Percentiles rank a stretch among this genome's conserved stretches.
Evolutionary conservation across 768 basidiomycete genomes (phyloP).

Genomic region (Psilocybe tampanensis): DNA sequence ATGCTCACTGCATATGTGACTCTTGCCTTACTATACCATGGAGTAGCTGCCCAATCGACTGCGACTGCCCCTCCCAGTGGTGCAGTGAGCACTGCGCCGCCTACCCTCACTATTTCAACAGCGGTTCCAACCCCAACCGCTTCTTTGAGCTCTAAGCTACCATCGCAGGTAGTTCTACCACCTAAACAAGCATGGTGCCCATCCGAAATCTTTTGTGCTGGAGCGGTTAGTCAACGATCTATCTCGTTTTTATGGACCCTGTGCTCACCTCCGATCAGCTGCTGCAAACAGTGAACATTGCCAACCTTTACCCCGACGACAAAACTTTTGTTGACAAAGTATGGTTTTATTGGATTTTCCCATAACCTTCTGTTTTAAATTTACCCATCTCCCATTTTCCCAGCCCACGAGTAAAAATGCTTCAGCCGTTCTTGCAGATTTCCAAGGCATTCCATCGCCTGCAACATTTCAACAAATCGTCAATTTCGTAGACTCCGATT

Average conservation of each 20-base stretch:
- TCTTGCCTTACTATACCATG: constrained; percentile 12
- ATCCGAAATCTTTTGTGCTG: constrained; percentile 79
- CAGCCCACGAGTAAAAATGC: constrained; percentile 74
- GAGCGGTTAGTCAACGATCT: constrained; percentile 50
- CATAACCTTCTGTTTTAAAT: not conserved
- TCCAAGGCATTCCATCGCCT: constrained; percentile 47
- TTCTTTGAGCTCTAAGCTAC: constrained; percentile 51
- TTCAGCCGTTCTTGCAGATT: constrained; percentile 71
- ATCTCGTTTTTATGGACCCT: constrained; percentile 9
- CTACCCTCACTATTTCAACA: constrained; percentile 54
- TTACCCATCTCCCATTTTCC: not conserved
- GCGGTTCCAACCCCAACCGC: constrained; percentile 66
- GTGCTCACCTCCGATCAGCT: constrained; percentile 44
- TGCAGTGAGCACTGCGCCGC: constrained; percentile 14
- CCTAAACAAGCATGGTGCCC: constrained; percentile 78
- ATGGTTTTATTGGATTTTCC: constrained; percentile 4
- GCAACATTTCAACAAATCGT: constrained; percentile 68
- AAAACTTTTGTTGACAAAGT: constrained; percentile 88
- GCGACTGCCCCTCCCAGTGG: constrained; percentile 16
- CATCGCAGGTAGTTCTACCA: constrained; percentile 66
- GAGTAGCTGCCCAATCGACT: constrained; percentile 15
- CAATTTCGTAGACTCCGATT: constrained; percentile 72
- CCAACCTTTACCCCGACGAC: constrained; percentile 71
- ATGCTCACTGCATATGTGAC: constrained; percentile 28
- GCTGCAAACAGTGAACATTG: constrained; percentile 85